Evolutionary conservation across 1,284 basidiomycete genomes (phyloP).

Genomic region (Ganoderma resinaceum): DNA sequence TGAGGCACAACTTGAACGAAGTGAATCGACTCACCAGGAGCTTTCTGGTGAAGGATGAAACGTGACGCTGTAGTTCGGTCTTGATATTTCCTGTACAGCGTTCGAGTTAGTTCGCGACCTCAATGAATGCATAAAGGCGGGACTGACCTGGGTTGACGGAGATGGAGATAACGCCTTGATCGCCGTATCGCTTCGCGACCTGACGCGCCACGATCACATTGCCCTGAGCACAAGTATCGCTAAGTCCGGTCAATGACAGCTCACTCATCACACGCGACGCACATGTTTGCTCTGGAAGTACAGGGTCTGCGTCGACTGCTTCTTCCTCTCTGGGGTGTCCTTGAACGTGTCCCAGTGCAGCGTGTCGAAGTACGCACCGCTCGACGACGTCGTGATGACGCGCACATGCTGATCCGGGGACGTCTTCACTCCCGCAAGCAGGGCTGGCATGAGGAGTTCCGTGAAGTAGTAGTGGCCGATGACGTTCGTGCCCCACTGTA

Average conservation of each 20-base stretch:
- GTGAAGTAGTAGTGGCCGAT: slow-evolving; percentile 52
- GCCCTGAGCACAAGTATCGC: slow-evolving; percentile 35
- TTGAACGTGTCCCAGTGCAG: slow-evolving; percentile 40
- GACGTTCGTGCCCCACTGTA: slow-evolving; percentile 59
- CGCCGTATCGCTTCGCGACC: slow-evolving; percentile 38
- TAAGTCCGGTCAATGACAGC: not conserved
- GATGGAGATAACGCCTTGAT: slow-evolving; percentile 45
- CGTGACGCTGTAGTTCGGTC: slow-evolving; percentile 26
- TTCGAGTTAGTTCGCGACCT: not conserved
- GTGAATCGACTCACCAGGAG: slow-evolving; percentile 15
- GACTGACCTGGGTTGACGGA: slow-evolving; percentile 47
- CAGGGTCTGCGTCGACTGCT: slow-evolving; percentile 36
- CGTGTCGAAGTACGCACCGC: slow-evolving; percentile 36
- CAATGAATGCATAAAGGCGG: not conserved
- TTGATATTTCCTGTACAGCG: slow-evolving; percentile 25
- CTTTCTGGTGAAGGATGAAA: slow-evolving; percentile 7
- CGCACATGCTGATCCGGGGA: slow-evolving; percentile 46
- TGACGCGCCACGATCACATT: slow-evolving; percentile 49
- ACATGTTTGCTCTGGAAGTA: slow-evolving; percentile 52
- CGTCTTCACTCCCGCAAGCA: slow-evolving; percentile 41
- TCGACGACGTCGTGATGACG: slow-evolving; percentile 50
- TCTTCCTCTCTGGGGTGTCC: slow-evolving; percentile 38
- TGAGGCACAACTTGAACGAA: no score
- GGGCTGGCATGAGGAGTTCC: slow-evolving; percentile 49
- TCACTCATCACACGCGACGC: not conserved